Percentiles rank a stretch among this genome's conserved stretches.
These are phyloP conservation scores for Salix brachista DNA, from an alignment of 345 rosid genomes.

Conservation along the genomic window DNA sequence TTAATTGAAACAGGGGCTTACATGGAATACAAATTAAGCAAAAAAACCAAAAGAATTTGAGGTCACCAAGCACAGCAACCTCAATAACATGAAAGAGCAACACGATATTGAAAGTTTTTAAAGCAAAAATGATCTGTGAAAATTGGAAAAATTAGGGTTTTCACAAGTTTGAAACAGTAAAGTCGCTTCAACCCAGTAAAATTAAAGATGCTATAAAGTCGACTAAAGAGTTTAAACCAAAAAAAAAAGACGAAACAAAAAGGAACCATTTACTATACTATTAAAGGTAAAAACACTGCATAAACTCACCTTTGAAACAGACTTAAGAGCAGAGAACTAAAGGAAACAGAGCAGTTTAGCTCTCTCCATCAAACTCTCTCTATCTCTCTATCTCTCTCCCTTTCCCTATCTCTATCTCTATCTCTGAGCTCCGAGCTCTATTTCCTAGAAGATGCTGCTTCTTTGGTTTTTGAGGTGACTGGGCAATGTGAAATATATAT, in stretches of 20 bases:
- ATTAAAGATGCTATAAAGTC: constrained; percentile 16
- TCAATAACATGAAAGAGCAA: background rate
- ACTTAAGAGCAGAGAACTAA: background rate
- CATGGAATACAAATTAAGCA: background rate
- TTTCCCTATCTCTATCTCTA: background rate
- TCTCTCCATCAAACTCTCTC: background rate
- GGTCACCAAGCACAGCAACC: background rate
- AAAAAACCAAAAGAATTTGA: background rate
- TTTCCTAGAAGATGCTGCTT: constrained; percentile 20
- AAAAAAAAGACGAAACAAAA: background rate
- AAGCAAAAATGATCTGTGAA: background rate
- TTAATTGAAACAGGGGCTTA: background rate
- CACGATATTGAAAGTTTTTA: background rate
- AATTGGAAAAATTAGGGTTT: constrained; percentile 17
- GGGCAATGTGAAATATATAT: background rate
- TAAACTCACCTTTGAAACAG: constrained; percentile 11
- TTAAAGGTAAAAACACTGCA: background rate
- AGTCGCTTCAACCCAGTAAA: constrained; percentile 25
- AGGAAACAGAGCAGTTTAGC: background rate
- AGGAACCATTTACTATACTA: background rate
- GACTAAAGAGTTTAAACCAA: background rate
- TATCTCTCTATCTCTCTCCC: background rate
- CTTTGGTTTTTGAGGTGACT: background rate
- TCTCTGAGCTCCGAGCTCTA: background rate
- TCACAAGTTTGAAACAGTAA: constrained; percentile 20